These are phyloP conservation scores for Epichloe bromicola DNA, from an alignment of 2,329 filamentous ascomycete species.

Conservation along the genomic window DNA sequence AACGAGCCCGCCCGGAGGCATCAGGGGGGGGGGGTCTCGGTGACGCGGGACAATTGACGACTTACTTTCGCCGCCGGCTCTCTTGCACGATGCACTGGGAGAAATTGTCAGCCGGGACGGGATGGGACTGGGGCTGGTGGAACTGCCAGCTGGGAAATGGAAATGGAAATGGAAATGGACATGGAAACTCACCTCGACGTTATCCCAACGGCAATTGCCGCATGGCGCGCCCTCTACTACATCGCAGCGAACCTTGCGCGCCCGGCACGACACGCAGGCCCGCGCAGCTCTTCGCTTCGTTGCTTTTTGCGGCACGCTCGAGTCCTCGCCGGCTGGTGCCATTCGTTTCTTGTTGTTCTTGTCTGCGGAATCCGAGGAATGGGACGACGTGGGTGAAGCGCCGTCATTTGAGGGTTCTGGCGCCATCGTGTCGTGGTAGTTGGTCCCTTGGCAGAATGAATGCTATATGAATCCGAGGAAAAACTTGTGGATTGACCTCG, in stretches of 20 bases:
- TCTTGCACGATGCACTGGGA: constrained; percentile 55
- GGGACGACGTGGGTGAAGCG: constrained; percentile 17
- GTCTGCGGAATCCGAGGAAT: constrained; percentile 12
- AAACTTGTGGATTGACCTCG: too few species aligned
- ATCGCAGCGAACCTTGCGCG: constrained; percentile 86
- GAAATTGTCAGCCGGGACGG: constrained; percentile 1
- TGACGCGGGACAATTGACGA: constrained; percentile 13
- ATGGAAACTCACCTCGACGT: constrained; percentile 41
- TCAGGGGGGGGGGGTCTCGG: neutral
- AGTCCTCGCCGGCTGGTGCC: constrained; percentile 14
- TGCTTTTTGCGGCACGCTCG: constrained; percentile 30
- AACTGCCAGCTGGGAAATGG: neutral
- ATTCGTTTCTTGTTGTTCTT: constrained; percentile 21
- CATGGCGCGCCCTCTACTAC: constrained; percentile 81
- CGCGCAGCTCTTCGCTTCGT: constrained; percentile 79
- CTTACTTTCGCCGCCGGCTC: constrained; percentile 76
- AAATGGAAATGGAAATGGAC: neutral
- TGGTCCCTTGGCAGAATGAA: neutral
- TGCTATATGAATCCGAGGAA: neutral
- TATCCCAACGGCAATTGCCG: constrained; percentile 74
- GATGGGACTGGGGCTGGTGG: neutral
- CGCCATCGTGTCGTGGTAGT: constrained; percentile 7
- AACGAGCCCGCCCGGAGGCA: neutral
- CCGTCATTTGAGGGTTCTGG: constrained; percentile 14
- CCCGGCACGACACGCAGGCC: constrained; percentile 78